These are phyloP conservation scores for Penicillium palitans DNA, from an alignment of 2,329 filamentous ascomycete genomes.

Conservation along the genomic window DNA sequence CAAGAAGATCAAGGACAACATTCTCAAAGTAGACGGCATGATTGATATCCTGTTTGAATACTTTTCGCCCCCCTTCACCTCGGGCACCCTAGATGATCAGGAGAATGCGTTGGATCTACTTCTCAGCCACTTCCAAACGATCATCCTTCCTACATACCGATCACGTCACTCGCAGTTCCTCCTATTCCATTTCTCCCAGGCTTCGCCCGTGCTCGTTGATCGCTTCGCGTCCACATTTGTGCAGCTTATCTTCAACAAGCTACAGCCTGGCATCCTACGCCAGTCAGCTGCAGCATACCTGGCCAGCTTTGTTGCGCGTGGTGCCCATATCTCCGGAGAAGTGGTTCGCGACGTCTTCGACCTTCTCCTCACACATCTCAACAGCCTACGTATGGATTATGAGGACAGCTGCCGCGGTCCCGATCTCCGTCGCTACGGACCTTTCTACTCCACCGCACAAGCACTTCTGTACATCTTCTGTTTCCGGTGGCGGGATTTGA, in stretches of 20 bases:
- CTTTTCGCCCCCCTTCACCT: slow-evolving; percentile 71
- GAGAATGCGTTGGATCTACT: slow-evolving; percentile 75
- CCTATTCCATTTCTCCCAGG: slow-evolving; percentile 91
- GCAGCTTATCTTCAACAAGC: slow-evolving; percentile 69
- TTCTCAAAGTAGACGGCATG: slow-evolving; percentile 88
- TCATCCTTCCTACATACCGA: slow-evolving; percentile 86
- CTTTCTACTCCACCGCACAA: slow-evolving; percentile 87
- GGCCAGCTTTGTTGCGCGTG: slow-evolving; percentile 89
- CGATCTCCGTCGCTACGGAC: slow-evolving; percentile 77
- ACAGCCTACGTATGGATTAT: slow-evolving; percentile 70
- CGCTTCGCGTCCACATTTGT: slow-evolving; percentile 78
- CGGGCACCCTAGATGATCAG: slow-evolving; percentile 67
- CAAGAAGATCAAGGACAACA: slow-evolving; percentile 75
- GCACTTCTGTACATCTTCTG: slow-evolving; percentile 93
- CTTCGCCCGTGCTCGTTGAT: slow-evolving; percentile 73
- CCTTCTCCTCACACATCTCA: slow-evolving; percentile 74
- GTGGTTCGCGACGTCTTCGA: slow-evolving; percentile 81
- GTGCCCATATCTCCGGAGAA: slow-evolving; percentile 73
- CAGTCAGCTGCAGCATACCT: slow-evolving; percentile 90
- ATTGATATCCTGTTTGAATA: slow-evolving; percentile 84
- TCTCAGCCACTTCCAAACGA: slow-evolving; percentile 79
- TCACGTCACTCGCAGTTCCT: slow-evolving; percentile 94
- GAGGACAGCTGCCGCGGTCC: slow-evolving; percentile 77
- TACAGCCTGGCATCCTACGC: slow-evolving; percentile 68
- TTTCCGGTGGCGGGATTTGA: slow-evolving; percentile 93